Percentiles rank a stretch among this genome's conserved stretches.
These are phyloP conservation scores for Jimgerdemannia lactiflua DNA, from an alignment of 192 early-diverging fungal species.

Conservation along the genomic window DNA sequence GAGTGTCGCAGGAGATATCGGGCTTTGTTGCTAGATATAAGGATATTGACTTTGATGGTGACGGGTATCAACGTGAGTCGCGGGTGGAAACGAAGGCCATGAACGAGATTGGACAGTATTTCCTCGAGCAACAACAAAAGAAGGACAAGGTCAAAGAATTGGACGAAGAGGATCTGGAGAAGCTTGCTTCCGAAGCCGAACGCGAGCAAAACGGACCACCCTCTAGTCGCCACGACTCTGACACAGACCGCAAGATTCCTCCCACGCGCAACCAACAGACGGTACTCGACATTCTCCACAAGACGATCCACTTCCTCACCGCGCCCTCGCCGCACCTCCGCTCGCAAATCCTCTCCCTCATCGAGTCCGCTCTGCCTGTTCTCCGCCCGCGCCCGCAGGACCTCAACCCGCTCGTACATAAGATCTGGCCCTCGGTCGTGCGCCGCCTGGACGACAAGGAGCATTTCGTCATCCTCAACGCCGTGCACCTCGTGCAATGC, in stretches of 20 bases:
- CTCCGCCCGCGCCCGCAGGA: conserved; percentile 33
- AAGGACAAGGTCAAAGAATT: conserved; percentile 15
- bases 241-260: conserved; percentile 2
- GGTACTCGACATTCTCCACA: conserved; percentile 41
- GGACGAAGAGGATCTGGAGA: conserved; percentile 5
- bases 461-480: conserved; percentile 31
- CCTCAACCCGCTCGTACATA: conserved; percentile 43
- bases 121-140: conserved; percentile 26
- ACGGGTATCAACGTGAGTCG: neutral
- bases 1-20: conserved; percentile 23
- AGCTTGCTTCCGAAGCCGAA: neutral
- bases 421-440: conserved; percentile 47
- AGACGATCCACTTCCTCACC: conserved; percentile 47
- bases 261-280: conserved; percentile 38
- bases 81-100: conserved; percentile 14
- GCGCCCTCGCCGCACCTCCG: conserved; percentile 42
- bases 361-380: conserved; percentile 32
- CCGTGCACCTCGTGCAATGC: conserved; percentile 26
- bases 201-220: neutral
- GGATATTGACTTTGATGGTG: neutral
- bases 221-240: neutral
- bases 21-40: conserved; percentile 13
- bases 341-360: conserved; percentile 33
- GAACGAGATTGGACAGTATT: conserved; percentile 42
- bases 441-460: conserved; percentile 29